phyloP scores from a whole-genome alignment of 441 rosid genomes.

The Populus hybrid region DNA sequence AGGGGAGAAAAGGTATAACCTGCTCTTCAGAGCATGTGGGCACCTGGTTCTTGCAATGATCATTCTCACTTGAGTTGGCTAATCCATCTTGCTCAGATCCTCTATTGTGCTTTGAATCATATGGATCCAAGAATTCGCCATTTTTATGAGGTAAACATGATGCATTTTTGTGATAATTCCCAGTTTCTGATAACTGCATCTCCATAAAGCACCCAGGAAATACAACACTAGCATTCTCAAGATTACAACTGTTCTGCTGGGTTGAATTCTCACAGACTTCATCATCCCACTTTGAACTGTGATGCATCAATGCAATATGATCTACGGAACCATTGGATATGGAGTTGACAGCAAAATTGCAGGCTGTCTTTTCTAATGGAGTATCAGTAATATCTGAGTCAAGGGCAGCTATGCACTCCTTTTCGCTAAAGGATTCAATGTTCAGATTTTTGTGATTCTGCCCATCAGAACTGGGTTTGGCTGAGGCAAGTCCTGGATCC shows the following conservation, averaged over 20 bases:
- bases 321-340: conserved; percentile 33
- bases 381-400: conserved; percentile 35
- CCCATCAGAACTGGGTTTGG: conserved; percentile 32
- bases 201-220: conserved; percentile 32
- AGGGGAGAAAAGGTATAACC: conserved; percentile 29
- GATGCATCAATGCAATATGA: conserved; percentile 29
- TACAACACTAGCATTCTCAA: conserved; percentile 30
- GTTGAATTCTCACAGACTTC: conserved; percentile 42
- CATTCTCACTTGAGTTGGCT: conserved; percentile 37
- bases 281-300: conserved; percentile 27
- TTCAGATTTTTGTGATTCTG: conserved; percentile 30
- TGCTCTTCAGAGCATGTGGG: conserved; percentile 35
- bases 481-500: conserved; percentile 27
- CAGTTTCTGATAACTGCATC: conserved; percentile 39
- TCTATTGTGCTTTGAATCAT: conserved; percentile 28
- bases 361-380: conserved; percentile 35
- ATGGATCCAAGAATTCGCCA: conserved; percentile 26
- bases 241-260: conserved; percentile 28
- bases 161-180: conserved; percentile 30
- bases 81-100: conserved; percentile 33
- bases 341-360: conserved; percentile 33
- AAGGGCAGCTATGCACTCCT: conserved; percentile 28
- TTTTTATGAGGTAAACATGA: conserved; percentile 26
- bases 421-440: conserved; percentile 32
- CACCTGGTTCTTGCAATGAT: conserved; percentile 26